phyloP scores from a whole-genome alignment of 2,329 filamentous ascomycete species.

The Ophiostoma piceae region DNA sequence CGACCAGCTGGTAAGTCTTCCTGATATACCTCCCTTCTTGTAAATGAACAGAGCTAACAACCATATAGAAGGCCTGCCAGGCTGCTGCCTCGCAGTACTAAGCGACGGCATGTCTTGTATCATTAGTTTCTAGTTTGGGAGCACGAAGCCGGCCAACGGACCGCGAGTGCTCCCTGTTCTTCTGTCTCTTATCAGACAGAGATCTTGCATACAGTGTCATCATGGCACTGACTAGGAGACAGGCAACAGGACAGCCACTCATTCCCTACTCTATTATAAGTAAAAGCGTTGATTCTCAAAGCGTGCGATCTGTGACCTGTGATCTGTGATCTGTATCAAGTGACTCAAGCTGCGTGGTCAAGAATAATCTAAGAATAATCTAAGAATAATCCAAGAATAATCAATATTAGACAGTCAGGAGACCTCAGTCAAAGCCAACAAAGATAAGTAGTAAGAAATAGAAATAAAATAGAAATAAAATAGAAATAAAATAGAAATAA shows the following conservation, averaged over 20 bases:
- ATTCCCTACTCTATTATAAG: conserved; percentile 3
- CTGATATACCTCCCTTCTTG: no score
- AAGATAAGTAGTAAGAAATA: not conserved
- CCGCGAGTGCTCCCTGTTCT: not conserved
- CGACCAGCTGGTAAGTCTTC: conserved; percentile 65
- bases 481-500: not conserved
- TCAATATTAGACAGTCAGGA: not conserved
- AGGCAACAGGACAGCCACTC: conserved; percentile 11
- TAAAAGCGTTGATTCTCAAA: conserved; percentile 1
- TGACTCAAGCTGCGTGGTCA: not conserved
- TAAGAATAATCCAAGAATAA: not conserved
- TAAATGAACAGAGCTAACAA: conserved; percentile 19
- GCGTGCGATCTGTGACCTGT: not conserved
- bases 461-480: not conserved
- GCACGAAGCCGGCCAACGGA: not conserved
- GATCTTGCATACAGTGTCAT: not conserved
- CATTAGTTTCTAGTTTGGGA: not conserved
- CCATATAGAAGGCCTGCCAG: conserved; percentile 69
- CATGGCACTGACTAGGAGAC: not conserved
- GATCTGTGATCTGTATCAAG: not conserved
- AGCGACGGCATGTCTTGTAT: conserved; percentile 19
- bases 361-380: not conserved
- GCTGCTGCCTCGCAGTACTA: conserved; percentile 68
- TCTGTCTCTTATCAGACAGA: not conserved
- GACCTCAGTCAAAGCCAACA: not conserved